A percentile compares a stretch with the other conserved stretches of the same genome.
Conservation (phyloP, 495 filamentous ascomycete genomes). For the Amorphotheca resinae region DNA sequence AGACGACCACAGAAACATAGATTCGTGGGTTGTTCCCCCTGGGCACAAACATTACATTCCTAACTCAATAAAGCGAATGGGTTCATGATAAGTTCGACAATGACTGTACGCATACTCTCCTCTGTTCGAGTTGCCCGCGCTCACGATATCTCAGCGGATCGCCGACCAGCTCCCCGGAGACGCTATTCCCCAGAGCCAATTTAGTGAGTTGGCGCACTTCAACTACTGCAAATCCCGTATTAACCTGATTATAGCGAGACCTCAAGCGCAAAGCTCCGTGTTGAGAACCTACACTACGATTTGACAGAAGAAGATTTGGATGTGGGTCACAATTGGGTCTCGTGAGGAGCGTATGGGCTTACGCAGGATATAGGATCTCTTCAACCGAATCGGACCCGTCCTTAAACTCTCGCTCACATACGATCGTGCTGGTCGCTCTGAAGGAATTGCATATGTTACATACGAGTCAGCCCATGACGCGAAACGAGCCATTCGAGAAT, state of each 20-base stretch:
- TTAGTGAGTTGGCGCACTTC: conserved; percentile 4
- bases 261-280: conserved; percentile 58
- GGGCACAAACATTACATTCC: neutral
- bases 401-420: conserved; percentile 60
- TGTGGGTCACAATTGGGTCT: conserved; percentile 33
- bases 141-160: conserved; percentile 15
- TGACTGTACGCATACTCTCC: conserved; percentile 24
- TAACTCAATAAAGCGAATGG: conserved; percentile 55
- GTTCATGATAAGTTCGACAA: conserved; percentile 82
- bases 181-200: conserved; percentile 13
- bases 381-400: conserved; percentile 64
- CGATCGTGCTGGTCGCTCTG: conserved; percentile 82
- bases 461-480: conserved; percentile 62
- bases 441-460: conserved; percentile 75
- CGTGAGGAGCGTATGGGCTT: neutral
- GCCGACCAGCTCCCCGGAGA: conserved; percentile 14
- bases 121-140: conserved; percentile 4
- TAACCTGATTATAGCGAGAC: conserved; percentile 26
- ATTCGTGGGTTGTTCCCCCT: conserved; percentile 32
- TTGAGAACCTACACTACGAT: conserved; percentile 92
- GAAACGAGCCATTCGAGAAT: conserved; percentile 61
- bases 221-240: neutral
- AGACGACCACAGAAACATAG: conserved; percentile 38
- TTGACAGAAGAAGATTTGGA: conserved; percentile 76
- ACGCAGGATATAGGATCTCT: conserved; percentile 50